Evolutionary conservation across 2,329 filamentous ascomycete species (phyloP), one percentile per base, ranked within the genome.

Genomic region (Fusarium penzigii): DNA sequence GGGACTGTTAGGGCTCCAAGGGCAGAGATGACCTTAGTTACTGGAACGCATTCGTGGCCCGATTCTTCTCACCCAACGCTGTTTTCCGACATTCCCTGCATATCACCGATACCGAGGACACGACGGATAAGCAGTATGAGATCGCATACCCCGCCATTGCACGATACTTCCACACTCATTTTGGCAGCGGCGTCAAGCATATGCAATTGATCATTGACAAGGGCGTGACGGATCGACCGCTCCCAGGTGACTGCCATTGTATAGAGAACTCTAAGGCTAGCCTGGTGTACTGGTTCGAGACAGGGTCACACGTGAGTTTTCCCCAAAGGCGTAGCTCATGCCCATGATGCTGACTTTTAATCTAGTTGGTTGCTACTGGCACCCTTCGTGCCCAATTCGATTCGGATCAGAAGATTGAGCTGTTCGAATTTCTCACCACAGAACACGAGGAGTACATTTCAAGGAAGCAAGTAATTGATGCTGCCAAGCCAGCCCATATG

Each of bases 101-200:
- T 57, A 75, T 81, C 42, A 75, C 71, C 40, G 78, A 82, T 17
- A 78, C 81, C 51, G 83, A 86, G 42, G 79, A 84, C 42, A 74
- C 74, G 36, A 78, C 76, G 16, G 82, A 87, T 49, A 97, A 95
- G 75, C 85, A 88, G 64, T 97, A 92, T 65, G 92, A 97, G 68
- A 91, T 97, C 44, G 83, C 87, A 3, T 90, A 84, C 52, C 84
- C 92, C 4, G 89, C 89, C 1, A 78, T 99, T 42, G 85, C 93
- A 34, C 86, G 93, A 65, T 97, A 94, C 71, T 97, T 96, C 69
- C 85, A 89, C 64, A 92, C 90, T 0, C 88, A 96, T 65, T 97
- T 94, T 68, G 87, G 88, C 51, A 93, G 90, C 55, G 92, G 92
- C 7, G 86, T 97, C 49, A 88, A 84, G 62, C 90, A 86, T 49